These are phyloP conservation scores for Dendrobium chrysotoxum DNA, from an alignment of 106 monocot species.

Conservation along the genomic window DNA sequence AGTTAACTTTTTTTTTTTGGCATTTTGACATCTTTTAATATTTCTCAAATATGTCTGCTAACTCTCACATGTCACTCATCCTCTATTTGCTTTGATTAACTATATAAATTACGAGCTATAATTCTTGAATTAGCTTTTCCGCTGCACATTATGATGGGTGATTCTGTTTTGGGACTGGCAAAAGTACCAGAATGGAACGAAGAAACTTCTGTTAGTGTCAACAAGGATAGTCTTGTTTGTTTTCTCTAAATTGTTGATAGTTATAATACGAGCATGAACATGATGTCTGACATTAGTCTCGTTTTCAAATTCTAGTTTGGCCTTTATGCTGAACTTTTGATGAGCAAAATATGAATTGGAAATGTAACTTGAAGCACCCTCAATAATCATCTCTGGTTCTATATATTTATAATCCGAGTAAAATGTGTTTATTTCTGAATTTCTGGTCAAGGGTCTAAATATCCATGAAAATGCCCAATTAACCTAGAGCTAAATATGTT, in stretches of 20 bases:
- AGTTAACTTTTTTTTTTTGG: neutral
- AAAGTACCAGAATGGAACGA: neutral
- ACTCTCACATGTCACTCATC: neutral
- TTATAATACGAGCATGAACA: neutral
- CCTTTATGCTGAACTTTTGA: neutral
- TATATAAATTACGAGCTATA: neutral
- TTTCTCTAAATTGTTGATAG: neutral
- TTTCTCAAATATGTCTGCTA: neutral
- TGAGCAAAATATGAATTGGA: neutral
- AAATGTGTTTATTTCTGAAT: neutral
- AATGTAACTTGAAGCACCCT: too few species aligned
- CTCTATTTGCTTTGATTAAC: neutral
- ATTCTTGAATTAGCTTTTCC: neutral
- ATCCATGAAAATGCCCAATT: too few species aligned
- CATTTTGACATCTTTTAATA: neutral
- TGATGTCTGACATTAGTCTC: neutral
- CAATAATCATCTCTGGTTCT: neutral
- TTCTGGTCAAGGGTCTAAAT: neutral
- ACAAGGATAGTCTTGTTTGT: neutral
- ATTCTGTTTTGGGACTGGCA: neutral
- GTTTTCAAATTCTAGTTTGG: neutral
- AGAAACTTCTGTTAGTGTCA: neutral
- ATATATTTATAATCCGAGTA: neutral
- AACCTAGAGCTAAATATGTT: too few species aligned
- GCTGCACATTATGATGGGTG: neutral